Base-by-base conservation (phyloP, 345 rosid species). In the Odontarrhena argentea region DNA sequence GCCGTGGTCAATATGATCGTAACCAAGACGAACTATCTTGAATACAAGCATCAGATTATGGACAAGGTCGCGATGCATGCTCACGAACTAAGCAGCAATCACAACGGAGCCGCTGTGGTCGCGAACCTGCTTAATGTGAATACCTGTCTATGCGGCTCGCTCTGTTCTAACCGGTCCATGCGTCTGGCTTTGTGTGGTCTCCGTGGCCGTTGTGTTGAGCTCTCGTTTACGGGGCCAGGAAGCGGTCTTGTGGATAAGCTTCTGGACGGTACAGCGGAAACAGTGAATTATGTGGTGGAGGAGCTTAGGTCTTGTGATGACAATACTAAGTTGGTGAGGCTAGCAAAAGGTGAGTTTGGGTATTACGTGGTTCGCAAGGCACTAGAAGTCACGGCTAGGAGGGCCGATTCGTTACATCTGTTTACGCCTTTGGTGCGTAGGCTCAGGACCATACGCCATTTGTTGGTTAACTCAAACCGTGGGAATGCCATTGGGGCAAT, bases 71-170 rank as follows among this genome's bases (percentile, higher is more conserved):
- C 53, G 6, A 0, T 0, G 7, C 11, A 51, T 9, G 74, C 67
- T 42, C 46, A 51, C 9, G 2, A 0, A 1, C 30, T 69, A 42
- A 69, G 74, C 60, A 49, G 32, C 18, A 37, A 59, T 10, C 26
- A 51, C 51, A 36, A 9, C 60, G 74, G 40, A 51, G 60, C 67
- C 68, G 52, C 30, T 7, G 67, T 60, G 60, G 74, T 69, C 0
- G 67, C 60, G 42, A 35, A 60, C 26, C 54, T 56, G 15, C 60
- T 69, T 30, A 13, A 15, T 5, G 15, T 69, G 9, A 3, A 22
- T n/a, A 45, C 42, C 60, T 60, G 15, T 18, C 22, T 18, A 18
- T 18, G 22, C 22, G 22, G 22, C 22, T 18, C 22, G 22, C 22
- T 18, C 22, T 18, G 22, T 18, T 18, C 22, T 18, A 18, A 18